These are phyloP conservation scores for Limonomyces culmigenus DNA, from an alignment of 1,284 basidiomycete genomes.

Conservation along the genomic window DNA sequence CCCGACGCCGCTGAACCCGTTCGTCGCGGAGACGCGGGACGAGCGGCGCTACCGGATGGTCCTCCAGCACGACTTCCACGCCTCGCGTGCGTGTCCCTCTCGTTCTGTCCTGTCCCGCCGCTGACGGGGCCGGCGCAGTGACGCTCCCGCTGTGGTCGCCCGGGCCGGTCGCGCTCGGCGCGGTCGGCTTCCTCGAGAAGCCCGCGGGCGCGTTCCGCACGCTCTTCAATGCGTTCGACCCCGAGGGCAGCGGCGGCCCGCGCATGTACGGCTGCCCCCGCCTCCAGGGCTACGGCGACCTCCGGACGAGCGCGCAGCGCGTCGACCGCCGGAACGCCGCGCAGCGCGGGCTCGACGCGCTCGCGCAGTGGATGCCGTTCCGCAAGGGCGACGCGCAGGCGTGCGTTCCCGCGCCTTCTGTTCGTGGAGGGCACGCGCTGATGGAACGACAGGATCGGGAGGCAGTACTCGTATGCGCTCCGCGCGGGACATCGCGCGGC, in stretches of 20 bases:
- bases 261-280: constrained; percentile 23
- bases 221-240: constrained; percentile 48
- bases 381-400: not conserved
- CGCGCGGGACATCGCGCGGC: constrained; percentile 48
- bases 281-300: constrained; percentile 35
- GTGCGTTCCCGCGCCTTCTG: not conserved
- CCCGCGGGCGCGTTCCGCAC: constrained; percentile 47
- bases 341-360: constrained; percentile 36
- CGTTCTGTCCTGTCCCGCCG: constrained; percentile 1
- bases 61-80: constrained; percentile 49
- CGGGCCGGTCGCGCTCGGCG: constrained; percentile 36
- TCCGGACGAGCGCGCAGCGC: constrained; percentile 24
- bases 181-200: constrained; percentile 54
- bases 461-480: constrained; percentile 42
- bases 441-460: constrained; percentile 17
- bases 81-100: constrained; percentile 30
- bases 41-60: constrained; percentile 46
- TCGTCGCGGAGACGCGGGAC: constrained; percentile 26
- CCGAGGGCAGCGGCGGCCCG: constrained; percentile 20
- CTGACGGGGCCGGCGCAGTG: constrained; percentile 21
- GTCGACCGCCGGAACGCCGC: constrained; percentile 36
- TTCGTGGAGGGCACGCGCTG: constrained; percentile 1
- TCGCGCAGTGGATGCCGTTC: constrained; percentile 29
- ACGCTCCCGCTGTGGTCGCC: constrained; percentile 60
- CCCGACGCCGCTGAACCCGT: constrained; percentile 26